Conservation (phyloP, 257 asterid genomes). For the Nicotiana benthamiana region DNA sequence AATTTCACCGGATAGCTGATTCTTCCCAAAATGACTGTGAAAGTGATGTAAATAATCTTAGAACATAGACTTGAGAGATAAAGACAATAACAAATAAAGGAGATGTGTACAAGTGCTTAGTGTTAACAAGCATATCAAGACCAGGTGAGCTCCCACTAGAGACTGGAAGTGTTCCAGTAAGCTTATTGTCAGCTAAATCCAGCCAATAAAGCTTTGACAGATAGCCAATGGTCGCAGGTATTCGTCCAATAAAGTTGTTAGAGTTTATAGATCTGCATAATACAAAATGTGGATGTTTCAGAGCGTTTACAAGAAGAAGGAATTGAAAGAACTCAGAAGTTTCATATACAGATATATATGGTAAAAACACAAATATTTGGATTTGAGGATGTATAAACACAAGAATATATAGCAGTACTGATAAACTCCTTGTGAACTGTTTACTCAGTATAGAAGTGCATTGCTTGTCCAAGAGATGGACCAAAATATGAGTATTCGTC, state of each 20-base stretch:
- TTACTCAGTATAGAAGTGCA: neutral
- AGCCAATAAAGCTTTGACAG: conserved; percentile 57
- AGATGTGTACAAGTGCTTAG: conserved; percentile 70
- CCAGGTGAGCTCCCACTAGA: conserved; percentile 63
- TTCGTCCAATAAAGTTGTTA: conserved; percentile 57
- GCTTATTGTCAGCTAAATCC: conserved; percentile 80
- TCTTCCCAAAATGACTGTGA: conserved; percentile 82
- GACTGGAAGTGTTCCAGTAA: conserved; percentile 71
- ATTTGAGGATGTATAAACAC: neutral
- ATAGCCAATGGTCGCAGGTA: conserved; percentile 64
- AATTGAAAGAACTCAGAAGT: neutral
- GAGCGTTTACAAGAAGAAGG: neutral
- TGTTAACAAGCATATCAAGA: conserved; percentile 66
- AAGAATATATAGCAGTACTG: neutral
- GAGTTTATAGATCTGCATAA: conserved; percentile 60
- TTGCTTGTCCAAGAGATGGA: neutral
- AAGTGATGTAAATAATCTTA: neutral
- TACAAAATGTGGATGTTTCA: conserved; percentile 1
- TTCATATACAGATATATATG: neutral
- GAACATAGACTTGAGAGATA: neutral
- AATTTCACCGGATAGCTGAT: conserved; percentile 62
- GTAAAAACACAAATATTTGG: neutral
- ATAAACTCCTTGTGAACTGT: neutral
- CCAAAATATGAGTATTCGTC: neutral
- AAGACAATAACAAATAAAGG: neutral